Evolutionary conservation across 2,329 filamentous ascomycete genomes (phyloP).

Genomic region (Cryphonectria parasitica): DNA sequence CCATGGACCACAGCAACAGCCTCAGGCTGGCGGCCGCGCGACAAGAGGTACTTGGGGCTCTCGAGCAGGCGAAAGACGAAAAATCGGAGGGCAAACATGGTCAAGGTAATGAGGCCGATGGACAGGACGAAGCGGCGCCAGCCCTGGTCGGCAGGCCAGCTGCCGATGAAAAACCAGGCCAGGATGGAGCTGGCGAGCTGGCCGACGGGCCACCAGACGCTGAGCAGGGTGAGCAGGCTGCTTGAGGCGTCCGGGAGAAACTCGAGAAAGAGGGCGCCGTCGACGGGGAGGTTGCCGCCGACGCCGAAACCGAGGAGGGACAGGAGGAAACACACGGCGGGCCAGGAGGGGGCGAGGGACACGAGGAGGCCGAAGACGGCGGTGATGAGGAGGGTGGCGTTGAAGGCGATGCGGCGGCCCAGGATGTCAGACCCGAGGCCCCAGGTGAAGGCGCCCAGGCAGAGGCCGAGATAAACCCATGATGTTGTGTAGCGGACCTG

Average conservation of each 20-base stretch:
- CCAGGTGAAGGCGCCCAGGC: slow-evolving; percentile 79
- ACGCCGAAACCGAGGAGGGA: slow-evolving; percentile 69
- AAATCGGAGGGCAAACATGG: slow-evolving; percentile 79
- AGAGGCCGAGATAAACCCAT: slow-evolving; percentile 75
- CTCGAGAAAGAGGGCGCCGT: slow-evolving; percentile 81
- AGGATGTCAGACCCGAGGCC: slow-evolving; percentile 78
- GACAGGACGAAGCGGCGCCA: slow-evolving; percentile 77
- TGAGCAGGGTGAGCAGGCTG: slow-evolving; percentile 76
- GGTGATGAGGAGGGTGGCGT: slow-evolving; percentile 75
- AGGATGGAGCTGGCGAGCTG: slow-evolving; percentile 73
- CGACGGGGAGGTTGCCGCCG: slow-evolving; percentile 77
- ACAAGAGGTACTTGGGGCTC: slow-evolving; percentile 82
- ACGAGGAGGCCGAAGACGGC: slow-evolving; percentile 74
- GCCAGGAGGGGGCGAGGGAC: slow-evolving; percentile 71
- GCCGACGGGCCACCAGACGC: slow-evolving; percentile 85
- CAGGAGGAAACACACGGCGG: slow-evolving; percentile 62
- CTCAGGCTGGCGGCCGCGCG: slow-evolving; percentile 74
- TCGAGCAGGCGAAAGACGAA: slow-evolving; percentile 82
- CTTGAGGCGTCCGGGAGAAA: slow-evolving; percentile 78
- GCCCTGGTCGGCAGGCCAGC: slow-evolving; percentile 67
- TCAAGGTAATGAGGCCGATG: slow-evolving; percentile 72
- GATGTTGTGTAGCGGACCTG: slow-evolving; percentile 81
- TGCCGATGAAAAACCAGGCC: slow-evolving; percentile 75
- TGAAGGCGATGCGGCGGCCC: slow-evolving; percentile 81
- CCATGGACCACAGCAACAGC: slow-evolving; percentile 80